These are phyloP conservation scores for Aureobasidium musti DNA, from an alignment of 2,329 filamentous ascomycete species.

Conservation along the genomic window DNA sequence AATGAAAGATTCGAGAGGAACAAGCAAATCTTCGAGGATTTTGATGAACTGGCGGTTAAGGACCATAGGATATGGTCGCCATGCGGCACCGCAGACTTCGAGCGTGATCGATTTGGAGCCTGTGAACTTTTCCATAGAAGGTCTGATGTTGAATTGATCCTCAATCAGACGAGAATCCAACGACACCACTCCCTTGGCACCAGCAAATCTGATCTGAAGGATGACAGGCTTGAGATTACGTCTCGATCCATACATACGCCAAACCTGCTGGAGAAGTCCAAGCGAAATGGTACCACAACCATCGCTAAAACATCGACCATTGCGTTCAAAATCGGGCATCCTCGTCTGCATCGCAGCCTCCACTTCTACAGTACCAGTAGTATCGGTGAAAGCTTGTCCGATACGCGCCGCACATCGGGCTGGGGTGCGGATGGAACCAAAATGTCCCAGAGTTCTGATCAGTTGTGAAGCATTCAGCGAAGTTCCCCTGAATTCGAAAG, in stretches of 20 bases:
- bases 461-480: constrained; percentile 44
- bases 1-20: constrained; percentile 61
- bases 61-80: constrained; percentile 66
- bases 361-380: constrained; percentile 62
- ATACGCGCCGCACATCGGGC: constrained; percentile 62
- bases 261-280: constrained; percentile 61
- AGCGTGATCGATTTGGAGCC: constrained; percentile 58
- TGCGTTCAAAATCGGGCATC: constrained; percentile 49
- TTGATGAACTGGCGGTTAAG: constrained; percentile 83
- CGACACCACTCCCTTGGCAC: constrained; percentile 77
- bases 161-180: constrained; percentile 64
- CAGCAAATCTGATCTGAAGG: constrained; percentile 72
- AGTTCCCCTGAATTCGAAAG: constrained; percentile 45
- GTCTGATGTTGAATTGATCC: constrained; percentile 61
- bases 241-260: constrained; percentile 54
- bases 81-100: constrained; percentile 71
- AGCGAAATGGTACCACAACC: constrained; percentile 74
- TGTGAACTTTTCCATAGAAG: constrained; percentile 79
- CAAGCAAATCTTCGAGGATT: constrained; percentile 76
- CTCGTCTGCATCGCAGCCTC: constrained; percentile 38
- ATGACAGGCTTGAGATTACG: constrained; percentile 59
- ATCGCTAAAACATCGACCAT: constrained; percentile 69
- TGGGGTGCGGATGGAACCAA: constrained; percentile 55
- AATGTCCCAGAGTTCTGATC: constrained; percentile 53
- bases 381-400: constrained; percentile 72